phyloP scores from a whole-genome alignment of 73 alveolate genomes.

The Durusdinium trenchii region DNA sequence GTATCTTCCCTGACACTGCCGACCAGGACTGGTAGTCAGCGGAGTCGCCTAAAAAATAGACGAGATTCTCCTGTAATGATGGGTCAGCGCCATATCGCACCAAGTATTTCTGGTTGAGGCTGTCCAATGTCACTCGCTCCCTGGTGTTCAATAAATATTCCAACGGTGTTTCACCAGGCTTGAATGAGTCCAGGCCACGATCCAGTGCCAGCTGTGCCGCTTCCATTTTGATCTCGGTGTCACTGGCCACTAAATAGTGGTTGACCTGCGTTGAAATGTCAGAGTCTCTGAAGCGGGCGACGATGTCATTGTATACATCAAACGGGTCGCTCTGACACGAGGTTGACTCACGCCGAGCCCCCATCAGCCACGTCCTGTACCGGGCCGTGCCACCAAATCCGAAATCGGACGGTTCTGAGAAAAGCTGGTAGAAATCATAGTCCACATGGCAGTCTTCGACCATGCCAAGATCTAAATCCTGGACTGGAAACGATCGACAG shows the following conservation, averaged over 20 bases:
- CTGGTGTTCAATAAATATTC: neutral
- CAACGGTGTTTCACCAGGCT: neutral
- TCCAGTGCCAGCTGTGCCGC: neutral
- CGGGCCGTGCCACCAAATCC: constrained; percentile 8
- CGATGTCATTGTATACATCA: neutral
- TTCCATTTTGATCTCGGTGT: constrained; percentile 1
- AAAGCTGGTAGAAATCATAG: neutral
- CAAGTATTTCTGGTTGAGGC: neutral
- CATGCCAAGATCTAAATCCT: constrained; percentile 39
- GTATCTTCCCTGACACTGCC: neutral
- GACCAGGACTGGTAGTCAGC: neutral
- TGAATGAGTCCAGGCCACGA: neutral
- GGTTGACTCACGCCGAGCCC: neutral
- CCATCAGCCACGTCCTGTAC: constrained; percentile 4
- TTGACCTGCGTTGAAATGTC: neutral
- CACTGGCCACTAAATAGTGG: neutral
- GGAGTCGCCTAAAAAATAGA: constrained; percentile 23
- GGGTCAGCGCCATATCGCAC: neutral
- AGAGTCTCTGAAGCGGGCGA: neutral
- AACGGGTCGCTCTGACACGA: constrained; percentile 4
- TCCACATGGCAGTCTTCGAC: neutral
- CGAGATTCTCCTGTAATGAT: neutral
- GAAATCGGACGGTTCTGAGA: neutral
- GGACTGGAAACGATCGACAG: neutral
- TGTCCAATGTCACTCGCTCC: neutral